Conservation (phyloP, 805 yeast species). For the Candida cerambycidarum region DNA sequence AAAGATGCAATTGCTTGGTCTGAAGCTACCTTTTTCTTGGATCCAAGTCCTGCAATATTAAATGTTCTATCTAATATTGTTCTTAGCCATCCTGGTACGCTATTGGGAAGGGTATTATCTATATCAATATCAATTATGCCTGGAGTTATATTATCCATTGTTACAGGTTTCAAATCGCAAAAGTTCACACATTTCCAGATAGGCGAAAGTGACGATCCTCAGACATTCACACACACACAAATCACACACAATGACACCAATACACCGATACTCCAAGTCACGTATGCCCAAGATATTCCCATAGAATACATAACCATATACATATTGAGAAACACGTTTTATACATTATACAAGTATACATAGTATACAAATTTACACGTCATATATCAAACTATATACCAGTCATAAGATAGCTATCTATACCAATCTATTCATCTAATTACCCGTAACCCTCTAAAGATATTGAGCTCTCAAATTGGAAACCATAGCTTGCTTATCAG, state of each 20-base stretch:
- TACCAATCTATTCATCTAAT: too few species aligned
- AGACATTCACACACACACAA: too few species aligned
- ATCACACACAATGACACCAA: too few species aligned
- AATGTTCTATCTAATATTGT: conserved; percentile 36
- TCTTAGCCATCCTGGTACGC: conserved; percentile 32
- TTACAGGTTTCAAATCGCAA: conserved; percentile 6
- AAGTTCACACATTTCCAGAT: neutral
- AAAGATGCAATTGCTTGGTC: conserved; percentile 40
- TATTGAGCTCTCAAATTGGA: conserved; percentile 56
- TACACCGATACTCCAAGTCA: too few species aligned
- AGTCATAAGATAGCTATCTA: neutral
- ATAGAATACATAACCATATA: too few species aligned
- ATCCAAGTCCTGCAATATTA: conserved; percentile 27
- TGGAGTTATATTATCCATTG: conserved; percentile 7
- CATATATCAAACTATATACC: conserved; percentile 1
- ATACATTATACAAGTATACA: neutral
- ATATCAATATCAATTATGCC: conserved; percentile 23
- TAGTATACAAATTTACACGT: neutral
- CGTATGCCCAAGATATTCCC: neutral
- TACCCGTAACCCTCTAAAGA: too few species aligned
- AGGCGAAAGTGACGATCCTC: neutral
- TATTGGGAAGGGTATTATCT: conserved; percentile 17
- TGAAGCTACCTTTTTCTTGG: conserved; percentile 30
- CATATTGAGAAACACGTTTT: neutral
- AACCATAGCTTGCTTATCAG: conserved; percentile 56